Conservation (phyloP, 192 early-diverging fungal genomes). For the Chytriomyces hyalinus region DNA sequence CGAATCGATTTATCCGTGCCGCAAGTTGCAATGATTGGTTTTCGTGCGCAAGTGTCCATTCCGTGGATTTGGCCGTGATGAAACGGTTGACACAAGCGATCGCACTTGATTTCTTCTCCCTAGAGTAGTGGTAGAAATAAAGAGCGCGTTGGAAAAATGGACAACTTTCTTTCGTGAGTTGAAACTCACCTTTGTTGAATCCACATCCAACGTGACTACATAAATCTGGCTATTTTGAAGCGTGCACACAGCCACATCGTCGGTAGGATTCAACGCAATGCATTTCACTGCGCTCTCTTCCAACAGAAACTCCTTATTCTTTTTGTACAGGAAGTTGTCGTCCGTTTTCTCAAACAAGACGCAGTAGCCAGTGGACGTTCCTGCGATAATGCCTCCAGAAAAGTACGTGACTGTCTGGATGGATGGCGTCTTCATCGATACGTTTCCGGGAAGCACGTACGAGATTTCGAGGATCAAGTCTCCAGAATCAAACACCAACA, state of each 20-base stretch:
- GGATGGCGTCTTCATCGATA: constrained; percentile 37
- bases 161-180: not conserved
- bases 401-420: constrained; percentile 46
- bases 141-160: not conserved
- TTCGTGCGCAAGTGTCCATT: constrained; percentile 60
- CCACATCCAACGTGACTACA: constrained; percentile 42
- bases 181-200: constrained; percentile 42
- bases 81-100: constrained; percentile 54
- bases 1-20: constrained; percentile 59
- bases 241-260: constrained; percentile 47
- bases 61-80: constrained; percentile 56
- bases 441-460: constrained; percentile 29
- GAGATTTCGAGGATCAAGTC: constrained; percentile 56
- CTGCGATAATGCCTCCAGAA: constrained; percentile 51
- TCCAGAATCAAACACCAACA: constrained; percentile 59
- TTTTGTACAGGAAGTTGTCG: constrained; percentile 50
- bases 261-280: constrained; percentile 42
- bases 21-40: constrained; percentile 64
- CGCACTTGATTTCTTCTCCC: constrained; percentile 54
- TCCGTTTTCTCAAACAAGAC: constrained; percentile 56
- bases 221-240: constrained; percentile 49
- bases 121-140: constrained; percentile 11
- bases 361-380: constrained; percentile 45
- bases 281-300: constrained; percentile 41
- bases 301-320: constrained; percentile 46